Conservation (phyloP, 83 land plant species). For the Picea abies region DNA sequence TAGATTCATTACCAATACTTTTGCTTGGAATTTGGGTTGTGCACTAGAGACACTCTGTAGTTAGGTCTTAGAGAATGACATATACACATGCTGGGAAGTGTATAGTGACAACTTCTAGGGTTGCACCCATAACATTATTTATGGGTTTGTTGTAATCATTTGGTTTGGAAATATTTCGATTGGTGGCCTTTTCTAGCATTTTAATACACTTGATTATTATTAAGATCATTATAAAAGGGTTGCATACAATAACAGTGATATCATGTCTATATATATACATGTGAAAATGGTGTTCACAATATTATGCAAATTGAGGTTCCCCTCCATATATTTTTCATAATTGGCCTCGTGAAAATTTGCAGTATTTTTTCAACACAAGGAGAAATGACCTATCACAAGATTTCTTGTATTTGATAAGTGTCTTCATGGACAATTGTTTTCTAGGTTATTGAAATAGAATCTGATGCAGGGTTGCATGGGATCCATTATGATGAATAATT, state of each 20-base stretch:
- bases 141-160: slow-evolving; percentile 89
- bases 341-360: slow-evolving; percentile 42
- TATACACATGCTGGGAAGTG: too few relatives aligned
- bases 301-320: too few relatives aligned
- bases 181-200: slow-evolving; percentile 93
- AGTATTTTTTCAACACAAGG: slow-evolving; percentile 78
- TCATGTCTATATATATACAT: slow-evolving; percentile 21
- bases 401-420: slow-evolving; percentile 96
- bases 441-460: slow-evolving; percentile 85
- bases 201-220: slow-evolving; percentile 55
- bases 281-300: slow-evolving; percentile 30
- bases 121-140: slow-evolving; percentile 87
- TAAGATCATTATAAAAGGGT: too few relatives aligned
- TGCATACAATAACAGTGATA: too few relatives aligned
- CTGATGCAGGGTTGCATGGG: slow-evolving; percentile 68
- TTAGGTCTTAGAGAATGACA: too few relatives aligned
- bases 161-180: slow-evolving; percentile 89
- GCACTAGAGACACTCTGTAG: too few relatives aligned
- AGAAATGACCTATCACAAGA: slow-evolving; percentile 63
- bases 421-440: slow-evolving; percentile 65
- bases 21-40: too few relatives aligned
- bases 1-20: too few relatives aligned
- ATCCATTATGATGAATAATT: slow-evolving; percentile 88
- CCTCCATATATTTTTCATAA: too few relatives aligned
- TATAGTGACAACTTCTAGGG: slow-evolving; percentile 29